Evolutionary conservation across 129 eudicot genomes (phyloP).

Genomic region (Flaveria bidentis): DNA sequence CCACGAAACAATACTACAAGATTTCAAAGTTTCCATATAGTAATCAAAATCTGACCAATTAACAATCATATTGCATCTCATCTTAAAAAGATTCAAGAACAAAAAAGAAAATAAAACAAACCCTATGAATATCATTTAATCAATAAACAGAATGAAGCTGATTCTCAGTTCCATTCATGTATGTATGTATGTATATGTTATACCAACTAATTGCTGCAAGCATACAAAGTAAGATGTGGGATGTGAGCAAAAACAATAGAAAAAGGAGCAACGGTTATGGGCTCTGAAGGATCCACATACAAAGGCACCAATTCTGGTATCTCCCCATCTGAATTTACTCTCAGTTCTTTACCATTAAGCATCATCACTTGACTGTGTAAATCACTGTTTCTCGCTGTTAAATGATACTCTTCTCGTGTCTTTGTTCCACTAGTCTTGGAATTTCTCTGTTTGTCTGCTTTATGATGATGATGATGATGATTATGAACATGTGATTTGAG

Average conservation of each 20-base stretch:
- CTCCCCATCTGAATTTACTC: slow-evolving; percentile 47
- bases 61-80: slow-evolving; percentile 19
- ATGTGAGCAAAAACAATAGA: slow-evolving; percentile 77
- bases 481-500: slow-evolving; percentile 42
- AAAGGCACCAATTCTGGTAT: slow-evolving; percentile 63
- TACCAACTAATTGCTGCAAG: slow-evolving; percentile 48
- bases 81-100: not conserved
- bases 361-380: slow-evolving; percentile 78
- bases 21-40: not conserved
- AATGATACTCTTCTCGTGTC: slow-evolving; percentile 75
- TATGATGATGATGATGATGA: slow-evolving; percentile 11
- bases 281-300: slow-evolving; percentile 54
- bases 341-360: slow-evolving; percentile 60
- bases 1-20: not conserved
- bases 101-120: not conserved
- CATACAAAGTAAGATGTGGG: slow-evolving; percentile 57
- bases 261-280: slow-evolving; percentile 59
- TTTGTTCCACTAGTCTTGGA: slow-evolving; percentile 23
- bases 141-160: slow-evolving; percentile 43
- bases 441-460: slow-evolving; percentile 19
- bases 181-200: slow-evolving; percentile 15
- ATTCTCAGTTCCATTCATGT: slow-evolving; percentile 39
- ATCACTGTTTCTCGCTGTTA: slow-evolving; percentile 67
- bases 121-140: not conserved
- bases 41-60: not conserved